A percentile compares a stretch with the other conserved stretches of the same genome.
Conservation (phyloP, 1,139 yeast genomes). For the Suhomyces bolitotheri region DNA sequence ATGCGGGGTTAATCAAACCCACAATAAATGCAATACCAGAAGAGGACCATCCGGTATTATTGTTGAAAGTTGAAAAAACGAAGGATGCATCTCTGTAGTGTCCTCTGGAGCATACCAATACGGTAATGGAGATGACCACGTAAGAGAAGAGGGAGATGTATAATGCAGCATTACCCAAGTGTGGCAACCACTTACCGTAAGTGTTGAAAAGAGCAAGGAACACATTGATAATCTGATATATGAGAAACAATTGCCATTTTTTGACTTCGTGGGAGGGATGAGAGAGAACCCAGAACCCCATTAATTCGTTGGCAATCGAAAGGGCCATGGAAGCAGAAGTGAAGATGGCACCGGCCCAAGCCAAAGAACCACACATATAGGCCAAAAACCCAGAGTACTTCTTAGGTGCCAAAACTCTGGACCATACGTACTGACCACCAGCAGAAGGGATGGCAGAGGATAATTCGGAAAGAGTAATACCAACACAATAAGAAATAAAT, state of each 20-base stretch:
- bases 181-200: slow-evolving; percentile 58
- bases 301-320: slow-evolving; percentile 51
- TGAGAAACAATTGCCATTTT: slow-evolving; percentile 61
- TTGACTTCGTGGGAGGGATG: slow-evolving; percentile 46
- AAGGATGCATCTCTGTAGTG: slow-evolving; percentile 56
- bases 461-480: slow-evolving; percentile 54
- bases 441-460: slow-evolving; percentile 63
- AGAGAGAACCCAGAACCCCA: slow-evolving; percentile 54
- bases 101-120: slow-evolving; percentile 56
- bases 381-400: slow-evolving; percentile 52
- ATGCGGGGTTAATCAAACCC: slow-evolving; percentile 66
- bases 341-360: slow-evolving; percentile 61
- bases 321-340: slow-evolving; percentile 62
- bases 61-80: slow-evolving; percentile 61
- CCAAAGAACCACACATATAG: slow-evolving; percentile 57
- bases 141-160: slow-evolving; percentile 57
- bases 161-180: slow-evolving; percentile 51
- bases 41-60: slow-evolving; percentile 66
- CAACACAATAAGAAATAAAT: slow-evolving; percentile 49
- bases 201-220: slow-evolving; percentile 54
- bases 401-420: slow-evolving; percentile 55
- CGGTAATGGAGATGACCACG: slow-evolving; percentile 54
- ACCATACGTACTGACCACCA: slow-evolving; percentile 69
- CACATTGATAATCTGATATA: slow-evolving; percentile 43
- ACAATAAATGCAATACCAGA: slow-evolving; percentile 63